Evolutionary conservation across 2,329 filamentous ascomycete genomes (phyloP), one percentile per base, ranked within the genome.

Genomic region (Zalaria sp.): DNA sequence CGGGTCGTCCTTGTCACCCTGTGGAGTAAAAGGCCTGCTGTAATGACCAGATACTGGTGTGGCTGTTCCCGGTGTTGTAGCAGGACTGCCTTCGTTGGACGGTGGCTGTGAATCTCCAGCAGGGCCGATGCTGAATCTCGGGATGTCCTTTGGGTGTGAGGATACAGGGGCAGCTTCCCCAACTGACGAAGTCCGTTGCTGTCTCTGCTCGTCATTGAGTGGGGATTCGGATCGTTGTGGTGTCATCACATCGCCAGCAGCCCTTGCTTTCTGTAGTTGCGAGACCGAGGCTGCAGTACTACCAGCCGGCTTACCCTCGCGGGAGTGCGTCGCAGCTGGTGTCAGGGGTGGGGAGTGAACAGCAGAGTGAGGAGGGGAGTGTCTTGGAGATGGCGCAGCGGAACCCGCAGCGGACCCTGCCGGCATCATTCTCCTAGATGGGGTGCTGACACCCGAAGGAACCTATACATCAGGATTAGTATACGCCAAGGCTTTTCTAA

Each of bases 321-420:
- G 67, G 41, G 73, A 75, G 48, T 69, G 67, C 35, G 85, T 89
- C 40, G 79, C 87, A 42, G 86, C 79, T 11, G 89, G 89, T 8
- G 88, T 95, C 40, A 96, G 72, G 35, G 87, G 87, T 49, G 89
- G 89, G 7, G 88, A 93, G 51, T 89, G 83, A 64, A 93, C 75
- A 43, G 81, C 75, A 45, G 79, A 77, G 36, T 74, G 66, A 46
- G 74, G 72, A 46, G 83, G 81, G 48, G 79, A 83, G 34, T 77
- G 67, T 56, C 71, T 72, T 27, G 81, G 79, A 43, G 81, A 87
- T 46, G 73, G 71, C 51, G 71, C 74, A 44, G 68, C 68, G 41
- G 79, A 79, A 48, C 81, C 79, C 47, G 64, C 52, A 51, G 41
- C 43, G 10, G 52, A 56, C 29, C 56, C 56, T 31, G 63, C 65